These are phyloP conservation scores for Paraleonurus japonicus DNA, from an alignment of 257 asterid species.

Conservation along the genomic window DNA sequence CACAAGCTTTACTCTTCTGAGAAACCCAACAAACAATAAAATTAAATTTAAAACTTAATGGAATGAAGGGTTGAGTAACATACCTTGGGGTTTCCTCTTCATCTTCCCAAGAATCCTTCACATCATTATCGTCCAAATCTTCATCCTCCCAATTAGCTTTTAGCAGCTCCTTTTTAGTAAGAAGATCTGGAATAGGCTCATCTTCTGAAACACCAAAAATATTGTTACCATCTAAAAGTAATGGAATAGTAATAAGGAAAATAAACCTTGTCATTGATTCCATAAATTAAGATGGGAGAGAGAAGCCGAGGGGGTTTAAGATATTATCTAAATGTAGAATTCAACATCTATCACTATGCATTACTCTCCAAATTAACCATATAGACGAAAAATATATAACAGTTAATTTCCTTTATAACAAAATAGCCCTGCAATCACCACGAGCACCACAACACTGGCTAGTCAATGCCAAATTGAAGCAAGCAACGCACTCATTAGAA, in stretches of 20 bases:
- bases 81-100: constrained; percentile 77
- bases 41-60: background rate
- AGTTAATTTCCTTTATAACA: background rate
- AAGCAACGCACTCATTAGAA: background rate
- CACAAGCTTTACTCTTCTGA: background rate
- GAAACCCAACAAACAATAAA: constrained; percentile 1
- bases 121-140: constrained; percentile 66
- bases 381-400: background rate
- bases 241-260: background rate
- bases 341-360: background rate
- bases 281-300: background rate
- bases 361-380: background rate
- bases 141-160: constrained; percentile 83
- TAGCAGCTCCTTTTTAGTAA: constrained; percentile 44
- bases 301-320: background rate
- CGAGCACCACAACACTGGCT: background rate
- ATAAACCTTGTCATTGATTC: background rate
- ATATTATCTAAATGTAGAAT: background rate
- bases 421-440: background rate
- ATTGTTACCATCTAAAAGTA: constrained; percentile 7
- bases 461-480: constrained; percentile 10
- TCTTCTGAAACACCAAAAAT: constrained; percentile 57
- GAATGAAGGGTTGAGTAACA: background rate
- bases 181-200: constrained; percentile 56
- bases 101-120: constrained; percentile 97